Evolutionary conservation across 2,329 filamentous ascomycete genomes (phyloP).

Genomic region (Simplicillium aogashimaense): DNA sequence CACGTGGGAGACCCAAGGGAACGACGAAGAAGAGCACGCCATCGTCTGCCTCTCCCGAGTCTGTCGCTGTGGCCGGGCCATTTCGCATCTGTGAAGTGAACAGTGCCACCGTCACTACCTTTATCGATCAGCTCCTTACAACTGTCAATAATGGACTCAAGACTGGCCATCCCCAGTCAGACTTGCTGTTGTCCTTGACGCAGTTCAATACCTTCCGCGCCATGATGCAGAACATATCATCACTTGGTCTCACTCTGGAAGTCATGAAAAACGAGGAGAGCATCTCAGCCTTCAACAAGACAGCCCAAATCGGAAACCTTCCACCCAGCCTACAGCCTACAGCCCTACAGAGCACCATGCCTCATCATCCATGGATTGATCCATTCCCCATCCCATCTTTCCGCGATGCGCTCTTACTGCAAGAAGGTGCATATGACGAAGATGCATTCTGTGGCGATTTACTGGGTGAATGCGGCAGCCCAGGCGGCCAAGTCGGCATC

Average conservation of each 20-base stretch:
- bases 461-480: too few species aligned
- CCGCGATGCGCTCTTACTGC: not conserved
- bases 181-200: not conserved
- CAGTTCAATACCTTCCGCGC: not conserved
- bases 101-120: not conserved
- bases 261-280: not conserved
- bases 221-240: not conserved
- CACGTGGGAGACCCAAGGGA: too few species aligned
- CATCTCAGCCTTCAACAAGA: not conserved
- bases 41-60: too few species aligned
- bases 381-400: not conserved
- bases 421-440: not conserved
- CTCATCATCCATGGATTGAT: constrained; percentile 1
- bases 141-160: not conserved
- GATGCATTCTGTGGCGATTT: too few species aligned
- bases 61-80: too few species aligned
- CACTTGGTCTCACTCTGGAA: not conserved
- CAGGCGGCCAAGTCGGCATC: too few species aligned
- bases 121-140: not conserved
- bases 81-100: too few species aligned
- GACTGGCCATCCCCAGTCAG: not conserved
- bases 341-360: not conserved
- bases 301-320: not conserved
- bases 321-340: not conserved
- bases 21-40: too few species aligned